Conservation (phyloP, 306 rosid species). For the Macrotyloma uniflorum region DNA sequence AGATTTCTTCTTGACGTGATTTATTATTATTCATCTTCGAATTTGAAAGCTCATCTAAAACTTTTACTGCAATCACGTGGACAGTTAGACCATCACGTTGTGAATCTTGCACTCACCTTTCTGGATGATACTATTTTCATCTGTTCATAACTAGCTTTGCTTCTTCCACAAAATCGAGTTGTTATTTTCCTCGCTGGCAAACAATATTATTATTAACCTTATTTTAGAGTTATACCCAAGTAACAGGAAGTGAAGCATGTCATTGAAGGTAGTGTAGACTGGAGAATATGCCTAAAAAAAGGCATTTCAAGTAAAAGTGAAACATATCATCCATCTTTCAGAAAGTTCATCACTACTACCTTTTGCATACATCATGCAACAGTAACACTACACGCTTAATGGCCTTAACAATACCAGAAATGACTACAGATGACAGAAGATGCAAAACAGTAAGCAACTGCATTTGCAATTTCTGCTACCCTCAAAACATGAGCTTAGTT, state of each 20-base stretch:
- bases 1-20: background rate
- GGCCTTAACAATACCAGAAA: slow-evolving; percentile 42
- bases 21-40: slow-evolving; percentile 17
- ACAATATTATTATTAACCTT: too few species aligned
- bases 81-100: background rate
- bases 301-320: slow-evolving; percentile 35
- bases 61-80: background rate
- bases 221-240: too few species aligned
- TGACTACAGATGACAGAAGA: slow-evolving; percentile 26
- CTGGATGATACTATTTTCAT: background rate
- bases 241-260: background rate
- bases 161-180: background rate
- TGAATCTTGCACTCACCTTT: background rate
- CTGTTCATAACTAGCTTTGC: background rate
- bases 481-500: slow-evolving; percentile 32
- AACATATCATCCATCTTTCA: slow-evolving; percentile 27
- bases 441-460: slow-evolving; percentile 63
- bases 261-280: background rate
- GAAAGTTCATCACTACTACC: slow-evolving; percentile 27
- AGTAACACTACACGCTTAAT: slow-evolving; percentile 5
- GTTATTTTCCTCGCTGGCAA: background rate
- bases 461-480: slow-evolving; percentile 37
- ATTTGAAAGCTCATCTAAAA: background rate
- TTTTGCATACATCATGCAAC: slow-evolving; percentile 41
- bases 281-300: slow-evolving; percentile 22